Evolutionary conservation across 208 protist genomes (phyloP), one percentile per base, ranked within the genome.

Genomic region (Wallacemonas collosoma): DNA sequence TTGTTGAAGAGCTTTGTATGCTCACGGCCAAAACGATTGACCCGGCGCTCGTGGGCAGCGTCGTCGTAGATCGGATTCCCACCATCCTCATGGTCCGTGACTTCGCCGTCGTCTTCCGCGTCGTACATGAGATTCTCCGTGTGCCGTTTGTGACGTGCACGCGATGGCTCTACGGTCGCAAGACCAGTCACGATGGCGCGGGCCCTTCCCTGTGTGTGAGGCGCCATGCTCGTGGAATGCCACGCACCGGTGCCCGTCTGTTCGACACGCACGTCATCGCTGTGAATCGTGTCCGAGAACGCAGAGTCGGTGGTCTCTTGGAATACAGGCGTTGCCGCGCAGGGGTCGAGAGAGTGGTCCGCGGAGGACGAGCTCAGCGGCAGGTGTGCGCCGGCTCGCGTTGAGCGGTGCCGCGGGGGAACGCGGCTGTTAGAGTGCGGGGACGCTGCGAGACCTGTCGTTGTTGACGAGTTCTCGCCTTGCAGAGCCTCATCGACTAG

Each of bases 281-380:
- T 2, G 26, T 26, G 26, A 44, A 14, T 39, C 11, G n/a, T n/a
- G 36, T 63, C 57, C 11, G 60, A 65, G 43, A 65, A 51, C 4
- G 60, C 60, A 8, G 60, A 65, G 11, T 38, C 39, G 60, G 4
- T 50, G 43, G 41, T 65, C 15, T 17, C 17, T 8, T 65, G 11
- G 17, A 65, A 50, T 9, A 36, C 40, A 4, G 3, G 60, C 41
- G 7, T 15, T 15, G 17, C 5, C 6, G 6, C 11, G 17, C 26
- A 8, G 9, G 15, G 53, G 5, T 36, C 53, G 53, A 7, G 60
- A 38, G 60, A 65, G 43, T 51, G 17, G n/a, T 65, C 60, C 38
- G 41, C 15, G 36, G 60, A 65, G 60, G 60, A 65, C 60, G 60
- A 65, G 60, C 60, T 65, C 36, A 65, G 60, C 14, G 60, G 60